phyloP scores from a whole-genome alignment of 2,329 filamentous ascomycete species.

The Colletotrichum melonis region DNA sequence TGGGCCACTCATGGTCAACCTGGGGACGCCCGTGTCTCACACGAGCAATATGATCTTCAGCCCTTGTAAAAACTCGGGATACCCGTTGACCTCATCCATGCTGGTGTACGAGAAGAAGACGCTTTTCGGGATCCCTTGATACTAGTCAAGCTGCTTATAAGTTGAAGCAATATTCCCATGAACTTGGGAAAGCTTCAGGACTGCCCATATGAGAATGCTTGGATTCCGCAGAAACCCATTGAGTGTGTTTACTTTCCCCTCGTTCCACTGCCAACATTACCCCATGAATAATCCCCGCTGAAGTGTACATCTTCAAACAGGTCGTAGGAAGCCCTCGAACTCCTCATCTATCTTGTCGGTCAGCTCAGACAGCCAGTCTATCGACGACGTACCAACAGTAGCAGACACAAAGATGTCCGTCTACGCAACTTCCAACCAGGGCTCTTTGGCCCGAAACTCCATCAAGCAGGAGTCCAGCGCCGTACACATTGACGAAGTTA shows the following conservation, averaged over 20 bases:
- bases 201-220: slow-evolving; percentile 20
- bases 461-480: slow-evolving; percentile 11
- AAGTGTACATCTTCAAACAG: neutral
- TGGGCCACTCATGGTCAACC: neutral
- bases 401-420: slow-evolving; percentile 16
- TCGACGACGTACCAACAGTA: neutral
- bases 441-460: slow-evolving; percentile 5
- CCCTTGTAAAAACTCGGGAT: neutral
- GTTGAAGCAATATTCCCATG: neutral
- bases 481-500: neutral
- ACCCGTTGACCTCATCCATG: neutral
- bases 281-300: neutral
- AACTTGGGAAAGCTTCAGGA: neutral
- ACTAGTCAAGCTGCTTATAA: neutral
- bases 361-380: slow-evolving; percentile 8
- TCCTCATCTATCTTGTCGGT: slow-evolving; percentile 20
- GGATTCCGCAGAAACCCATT: slow-evolving; percentile 33
- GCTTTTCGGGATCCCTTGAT: neutral
- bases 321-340: slow-evolving; percentile 29
- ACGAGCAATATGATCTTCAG: neutral
- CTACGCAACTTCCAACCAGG: slow-evolving; percentile 1
- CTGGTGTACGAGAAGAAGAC: neutral
- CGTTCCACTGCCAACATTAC: neutral
- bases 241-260: slow-evolving; percentile 11
- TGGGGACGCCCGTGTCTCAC: slow-evolving; percentile 13